Evolutionary conservation across 495 filamentous ascomycete genomes (phyloP), one percentile per base, ranked within the genome.

Genomic region (Hypoxylon cercidicola): DNA sequence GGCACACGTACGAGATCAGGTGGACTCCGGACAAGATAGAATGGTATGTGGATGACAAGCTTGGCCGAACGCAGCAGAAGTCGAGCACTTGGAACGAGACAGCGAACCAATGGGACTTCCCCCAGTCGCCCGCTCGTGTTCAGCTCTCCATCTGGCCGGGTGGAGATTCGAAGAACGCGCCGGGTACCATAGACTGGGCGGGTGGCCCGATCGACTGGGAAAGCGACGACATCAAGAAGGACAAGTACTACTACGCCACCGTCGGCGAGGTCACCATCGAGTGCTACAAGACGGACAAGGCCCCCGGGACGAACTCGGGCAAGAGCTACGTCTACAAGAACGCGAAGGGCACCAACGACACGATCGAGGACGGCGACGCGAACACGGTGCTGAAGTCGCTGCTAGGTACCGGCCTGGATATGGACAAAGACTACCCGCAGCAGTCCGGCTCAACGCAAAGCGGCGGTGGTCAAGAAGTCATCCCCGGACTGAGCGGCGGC

Each of bases 81-180:
- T 79, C 82, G 9, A 84, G 90, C 25, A 98, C 96, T 40, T 97
- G 86, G 83, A 97, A 99, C 79, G 78, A 81, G 7, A 97, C 91
- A 6, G 70, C 86, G 64, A 90, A 94, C 75, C 87, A 86, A 69
- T 99, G 89, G 85, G 81, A 90, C 68, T 99, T 85, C 82, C 95
- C 95, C 15, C 95, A 97, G 78, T 96, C 92, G 2, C 95, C 95
- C 2, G 76, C 96, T n/a, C 91, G 95, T 64, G 85, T 99, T 50
- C 90, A 97, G 79, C 81, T 99, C 62, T 98, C 96, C 11, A 86
- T 98, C 72, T 99, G 95, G 95, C 96, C 95, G 58, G 95, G 91
- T 64, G 95, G 95, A 69, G 82, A 88, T 45, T 75, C 87, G 18
- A 83, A 85, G 75, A 97, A 96, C 72, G 90, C 85, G 23, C 55